A percentile compares a stretch with the other conserved stretches of the same genome.
Evolutionary conservation across 768 basidiomycete species (phyloP).

Genomic region (Mrakia frigida): DNA sequence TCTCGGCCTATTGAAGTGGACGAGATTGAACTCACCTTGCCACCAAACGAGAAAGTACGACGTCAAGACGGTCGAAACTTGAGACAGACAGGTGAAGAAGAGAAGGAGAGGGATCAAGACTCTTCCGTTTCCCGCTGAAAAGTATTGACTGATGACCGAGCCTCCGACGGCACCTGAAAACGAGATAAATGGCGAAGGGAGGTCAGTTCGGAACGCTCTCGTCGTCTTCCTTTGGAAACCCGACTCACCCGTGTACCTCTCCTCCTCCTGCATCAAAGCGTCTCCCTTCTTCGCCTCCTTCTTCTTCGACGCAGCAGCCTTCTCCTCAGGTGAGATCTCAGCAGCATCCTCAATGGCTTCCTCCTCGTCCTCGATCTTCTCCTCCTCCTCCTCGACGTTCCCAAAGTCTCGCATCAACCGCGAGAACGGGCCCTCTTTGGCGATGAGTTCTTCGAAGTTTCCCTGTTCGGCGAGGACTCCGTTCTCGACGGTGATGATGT

Average conservation of each 20-base stretch:
- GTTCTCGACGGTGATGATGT: slow-evolving; percentile 71
- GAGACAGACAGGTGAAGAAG: slow-evolving; percentile 18
- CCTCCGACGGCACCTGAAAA: slow-evolving; percentile 49
- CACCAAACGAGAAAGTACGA: slow-evolving; percentile 24
- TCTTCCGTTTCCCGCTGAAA: slow-evolving; percentile 62
- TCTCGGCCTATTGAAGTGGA: slow-evolving; percentile 41
- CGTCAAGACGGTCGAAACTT: slow-evolving; percentile 23
- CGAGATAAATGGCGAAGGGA: neutral
- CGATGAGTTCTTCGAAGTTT: slow-evolving; percentile 67
- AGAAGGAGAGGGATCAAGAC: slow-evolving; percentile 60
- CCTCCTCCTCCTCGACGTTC: slow-evolving; percentile 37
- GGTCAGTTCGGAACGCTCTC: neutral
- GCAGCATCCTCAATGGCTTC: slow-evolving; percentile 29
- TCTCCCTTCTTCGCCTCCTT: slow-evolving; percentile 47
- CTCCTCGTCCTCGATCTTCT: slow-evolving; percentile 42
- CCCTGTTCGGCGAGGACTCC: slow-evolving; percentile 76
- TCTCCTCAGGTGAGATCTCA: slow-evolving; percentile 36
- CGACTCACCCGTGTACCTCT: slow-evolving; percentile 11
- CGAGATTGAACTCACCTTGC: slow-evolving; percentile 50
- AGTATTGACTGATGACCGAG: slow-evolving; percentile 62
- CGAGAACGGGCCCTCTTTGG: slow-evolving; percentile 54
- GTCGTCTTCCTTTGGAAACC: neutral
- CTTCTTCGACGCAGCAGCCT: slow-evolving; percentile 46
- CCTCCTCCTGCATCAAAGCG: slow-evolving; percentile 18
- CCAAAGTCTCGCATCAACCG: slow-evolving; percentile 48